Evolutionary conservation across 345 rosid genomes (phyloP).

Genomic region (Salix brachista): DNA sequence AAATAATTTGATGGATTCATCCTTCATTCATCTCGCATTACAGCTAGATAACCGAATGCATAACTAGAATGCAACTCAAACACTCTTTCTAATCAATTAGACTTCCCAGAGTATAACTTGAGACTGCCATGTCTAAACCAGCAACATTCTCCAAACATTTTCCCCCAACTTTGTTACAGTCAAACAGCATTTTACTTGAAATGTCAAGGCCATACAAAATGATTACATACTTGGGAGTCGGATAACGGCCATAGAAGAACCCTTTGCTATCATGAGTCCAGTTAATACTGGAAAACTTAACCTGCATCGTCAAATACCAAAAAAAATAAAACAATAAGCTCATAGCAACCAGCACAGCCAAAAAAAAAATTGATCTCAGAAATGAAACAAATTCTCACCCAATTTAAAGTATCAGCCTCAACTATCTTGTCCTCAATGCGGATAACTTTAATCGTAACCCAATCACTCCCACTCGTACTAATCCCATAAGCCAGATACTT

Average conservation of each 20-base stretch:
- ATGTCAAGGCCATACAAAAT: not conserved
- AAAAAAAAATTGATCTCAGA: not conserved
- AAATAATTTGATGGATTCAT: not conserved
- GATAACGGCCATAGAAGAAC: slow-evolving; percentile 87
- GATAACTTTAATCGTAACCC: slow-evolving; percentile 83
- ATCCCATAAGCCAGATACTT: slow-evolving; percentile 74
- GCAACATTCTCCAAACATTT: not conserved
- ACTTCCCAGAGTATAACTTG: not conserved
- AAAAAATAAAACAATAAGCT: not conserved
- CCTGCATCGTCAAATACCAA: slow-evolving; percentile 35
- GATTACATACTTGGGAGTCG: slow-evolving; percentile 66
- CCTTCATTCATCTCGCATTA: not conserved
- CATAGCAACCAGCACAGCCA: not conserved
- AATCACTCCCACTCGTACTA: slow-evolving; percentile 89
- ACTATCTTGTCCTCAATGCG: slow-evolving; percentile 53
- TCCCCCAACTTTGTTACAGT: not conserved
- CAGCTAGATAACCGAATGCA: too few species aligned
- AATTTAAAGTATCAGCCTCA: slow-evolving; percentile 65
- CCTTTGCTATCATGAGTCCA: slow-evolving; percentile 94
- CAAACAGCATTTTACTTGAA: not conserved
- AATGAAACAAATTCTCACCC: slow-evolving; percentile 49
- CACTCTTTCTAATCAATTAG: not conserved
- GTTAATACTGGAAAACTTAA: slow-evolving; percentile 65
- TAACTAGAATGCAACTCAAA: not conserved
- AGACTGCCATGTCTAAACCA: not conserved